Percentiles rank a stretch among this genome's conserved stretches.
These are phyloP conservation scores for Fusarium pilosicola DNA, from an alignment of 2,329 filamentous ascomycete species.

Conservation along the genomic window DNA sequence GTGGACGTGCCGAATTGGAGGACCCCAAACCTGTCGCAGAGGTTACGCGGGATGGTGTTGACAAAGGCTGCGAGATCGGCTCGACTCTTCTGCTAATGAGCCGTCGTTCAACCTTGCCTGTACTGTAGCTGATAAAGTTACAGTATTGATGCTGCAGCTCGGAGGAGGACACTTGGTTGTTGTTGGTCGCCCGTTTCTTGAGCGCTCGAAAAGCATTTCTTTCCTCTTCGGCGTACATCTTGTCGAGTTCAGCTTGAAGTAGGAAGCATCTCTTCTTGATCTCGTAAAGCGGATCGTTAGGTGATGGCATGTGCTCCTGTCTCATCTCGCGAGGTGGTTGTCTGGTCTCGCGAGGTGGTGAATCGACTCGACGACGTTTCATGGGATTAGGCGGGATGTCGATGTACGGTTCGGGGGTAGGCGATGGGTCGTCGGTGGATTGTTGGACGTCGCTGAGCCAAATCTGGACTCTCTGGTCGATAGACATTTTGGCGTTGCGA, in stretches of 20 bases:
- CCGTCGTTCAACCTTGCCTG: neutral
- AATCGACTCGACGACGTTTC: neutral
- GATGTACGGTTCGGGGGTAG: accelerated
- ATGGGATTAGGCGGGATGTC: neutral
- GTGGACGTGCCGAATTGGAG: neutral
- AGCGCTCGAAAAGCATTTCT: neutral
- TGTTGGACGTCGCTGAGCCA: neutral
- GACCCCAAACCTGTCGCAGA: neutral
- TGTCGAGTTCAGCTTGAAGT: too few species aligned
- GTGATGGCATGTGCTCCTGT: accelerated
- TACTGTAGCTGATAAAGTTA: neutral
- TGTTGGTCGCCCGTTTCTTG: neutral
- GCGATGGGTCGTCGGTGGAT: neutral
- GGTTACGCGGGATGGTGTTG: neutral
- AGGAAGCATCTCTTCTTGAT: neutral
- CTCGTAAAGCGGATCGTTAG: too few species aligned
- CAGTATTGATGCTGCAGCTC: neutral
- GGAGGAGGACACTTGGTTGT: neutral
- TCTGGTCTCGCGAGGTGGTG: neutral
- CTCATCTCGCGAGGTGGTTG: neutral
- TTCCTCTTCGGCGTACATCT: too few species aligned
- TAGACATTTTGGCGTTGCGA: neutral
- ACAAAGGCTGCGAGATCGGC: neutral
- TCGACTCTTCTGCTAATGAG: neutral
- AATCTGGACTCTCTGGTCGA: neutral